phyloP scores from a whole-genome alignment of 2,329 filamentous ascomycete species.

The Ampelomyces quisqualis region DNA sequence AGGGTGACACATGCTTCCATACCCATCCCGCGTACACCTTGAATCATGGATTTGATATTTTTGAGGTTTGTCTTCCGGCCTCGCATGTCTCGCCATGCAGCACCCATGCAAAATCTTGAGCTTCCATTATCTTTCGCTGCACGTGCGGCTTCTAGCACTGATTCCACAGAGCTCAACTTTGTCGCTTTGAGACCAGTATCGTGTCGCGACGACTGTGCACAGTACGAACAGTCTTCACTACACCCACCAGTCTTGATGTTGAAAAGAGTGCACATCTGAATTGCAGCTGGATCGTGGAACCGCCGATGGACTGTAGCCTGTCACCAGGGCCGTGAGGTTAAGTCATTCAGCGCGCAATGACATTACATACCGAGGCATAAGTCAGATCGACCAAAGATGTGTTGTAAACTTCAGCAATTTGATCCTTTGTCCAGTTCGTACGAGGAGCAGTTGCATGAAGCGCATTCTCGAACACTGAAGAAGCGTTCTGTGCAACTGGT shows the following conservation, averaged over 20 bases:
- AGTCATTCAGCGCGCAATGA: slow-evolving; percentile 13
- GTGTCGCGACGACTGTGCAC: slow-evolving; percentile 83
- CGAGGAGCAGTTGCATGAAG: slow-evolving; percentile 62
- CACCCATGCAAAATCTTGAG: slow-evolving; percentile 93
- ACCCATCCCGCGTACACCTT: slow-evolving; percentile 74
- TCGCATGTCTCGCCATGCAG: slow-evolving; percentile 91
- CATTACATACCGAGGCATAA: slow-evolving; percentile 72
- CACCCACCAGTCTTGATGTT: slow-evolving; percentile 96
- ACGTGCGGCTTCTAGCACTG: slow-evolving; percentile 75
- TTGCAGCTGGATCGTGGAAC: slow-evolving; percentile 79
- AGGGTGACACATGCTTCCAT: slow-evolving; percentile 95
- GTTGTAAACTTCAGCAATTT: slow-evolving; percentile 80
- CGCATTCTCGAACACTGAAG: slow-evolving; percentile 50
- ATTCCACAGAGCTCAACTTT: slow-evolving; percentile 75
- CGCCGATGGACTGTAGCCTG: slow-evolving; percentile 77
- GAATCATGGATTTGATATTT: slow-evolving; percentile 84
- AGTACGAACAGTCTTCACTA: slow-evolving; percentile 91
- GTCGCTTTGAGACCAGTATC: slow-evolving; percentile 74
- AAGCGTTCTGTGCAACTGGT: background rate
- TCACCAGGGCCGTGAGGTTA: slow-evolving; percentile 6
- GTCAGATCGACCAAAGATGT: slow-evolving; percentile 77
- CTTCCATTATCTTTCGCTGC: slow-evolving; percentile 79
- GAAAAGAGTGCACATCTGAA: slow-evolving; percentile 93
- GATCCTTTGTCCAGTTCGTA: slow-evolving; percentile 76
- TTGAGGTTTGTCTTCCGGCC: slow-evolving; percentile 79